Conservation (phyloP, 306 rosid species). For the Ormosia semicastrata region DNA sequence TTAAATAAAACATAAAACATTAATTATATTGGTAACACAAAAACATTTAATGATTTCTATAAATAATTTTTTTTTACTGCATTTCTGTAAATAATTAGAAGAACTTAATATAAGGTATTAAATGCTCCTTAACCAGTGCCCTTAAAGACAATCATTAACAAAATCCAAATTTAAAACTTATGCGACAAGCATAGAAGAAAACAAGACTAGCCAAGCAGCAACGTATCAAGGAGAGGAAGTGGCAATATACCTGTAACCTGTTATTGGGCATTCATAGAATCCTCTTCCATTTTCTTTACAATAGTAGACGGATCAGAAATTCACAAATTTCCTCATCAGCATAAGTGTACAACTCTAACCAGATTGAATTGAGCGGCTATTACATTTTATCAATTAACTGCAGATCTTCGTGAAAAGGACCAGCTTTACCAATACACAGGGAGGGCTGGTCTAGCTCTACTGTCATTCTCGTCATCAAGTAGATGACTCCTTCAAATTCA, state of each 20-base stretch:
- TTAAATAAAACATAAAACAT: too few species aligned
- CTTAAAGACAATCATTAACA: too few species aligned
- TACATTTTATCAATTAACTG: constrained; percentile 22
- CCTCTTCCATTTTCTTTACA: constrained; percentile 40
- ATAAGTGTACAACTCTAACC: constrained; percentile 35
- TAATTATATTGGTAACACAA: too few species aligned
- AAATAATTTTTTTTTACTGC: too few species aligned
- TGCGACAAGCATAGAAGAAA: neutral
- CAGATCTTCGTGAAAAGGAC: constrained; percentile 20
- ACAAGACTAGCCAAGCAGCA: constrained; percentile 3
- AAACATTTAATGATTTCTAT: too few species aligned
- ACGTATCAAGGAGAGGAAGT: constrained; percentile 1
- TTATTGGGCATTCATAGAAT: constrained; percentile 29
- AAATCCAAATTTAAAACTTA: neutral
- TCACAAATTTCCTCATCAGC: constrained; percentile 31
- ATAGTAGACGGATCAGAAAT: constrained; percentile 22
- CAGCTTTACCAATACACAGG: constrained; percentile 27
- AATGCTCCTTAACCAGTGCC: too few species aligned
- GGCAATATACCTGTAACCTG: constrained; percentile 34
- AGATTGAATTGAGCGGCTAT: constrained; percentile 29
- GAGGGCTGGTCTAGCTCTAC: constrained; percentile 26
- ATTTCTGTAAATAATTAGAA: too few species aligned
- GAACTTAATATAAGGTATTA: too few species aligned
- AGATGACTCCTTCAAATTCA: constrained; percentile 38
- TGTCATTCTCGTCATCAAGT: constrained; percentile 33